Evolutionary conservation across 2,329 filamentous ascomycete genomes (phyloP), one percentile per base, ranked within the genome.

Genomic region (Aspergillus terreus): DNA sequence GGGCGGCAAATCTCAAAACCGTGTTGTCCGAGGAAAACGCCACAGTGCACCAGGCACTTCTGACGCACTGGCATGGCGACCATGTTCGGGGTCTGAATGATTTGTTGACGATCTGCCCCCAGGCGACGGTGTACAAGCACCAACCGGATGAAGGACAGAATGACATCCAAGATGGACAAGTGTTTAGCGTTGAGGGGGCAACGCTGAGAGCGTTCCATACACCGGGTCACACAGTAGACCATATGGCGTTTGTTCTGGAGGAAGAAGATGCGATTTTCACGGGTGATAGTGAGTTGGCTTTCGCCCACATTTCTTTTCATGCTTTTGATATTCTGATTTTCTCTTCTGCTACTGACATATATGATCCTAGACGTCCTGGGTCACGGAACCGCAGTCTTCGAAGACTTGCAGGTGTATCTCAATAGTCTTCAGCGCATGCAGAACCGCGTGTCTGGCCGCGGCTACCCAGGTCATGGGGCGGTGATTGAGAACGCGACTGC

Each of bases 61-160:
- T 99, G 45, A 95, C 92, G 0, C 94, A 99, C 70, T 95, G 92
- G 90, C 94, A 99, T 66, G 81, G 76, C 40, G 94, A 99, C 65
- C 94, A 99, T 66, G 80, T 85, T 6, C 82, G 85, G 21, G 94
- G 94, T 6, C 81, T 96, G 21, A 67, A 74, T 2, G 84, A 95
- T 61, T 76, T 96, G 1, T 74, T 85, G 15, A 70, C 73, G 12
- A 66, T 86, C 21, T 88, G 78, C n/a, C 86, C 88, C 0, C 66
- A 78, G 15, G 83, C 81, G 6, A 75, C 75, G 19, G 71, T 94
- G 36, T 83, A 85, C 72, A 92, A 94, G 69, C 75, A 84, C 59
- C 71, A 82, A 33, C 85, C 87, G 0, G 72, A 69, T 1, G 59
- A 58, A 21, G 65, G 56, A 0, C 82, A 86, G 65, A 63, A 65